Conservation (phyloP, 2,329 filamentous ascomycete genomes). For the Taxawa tesnikishii region DNA sequence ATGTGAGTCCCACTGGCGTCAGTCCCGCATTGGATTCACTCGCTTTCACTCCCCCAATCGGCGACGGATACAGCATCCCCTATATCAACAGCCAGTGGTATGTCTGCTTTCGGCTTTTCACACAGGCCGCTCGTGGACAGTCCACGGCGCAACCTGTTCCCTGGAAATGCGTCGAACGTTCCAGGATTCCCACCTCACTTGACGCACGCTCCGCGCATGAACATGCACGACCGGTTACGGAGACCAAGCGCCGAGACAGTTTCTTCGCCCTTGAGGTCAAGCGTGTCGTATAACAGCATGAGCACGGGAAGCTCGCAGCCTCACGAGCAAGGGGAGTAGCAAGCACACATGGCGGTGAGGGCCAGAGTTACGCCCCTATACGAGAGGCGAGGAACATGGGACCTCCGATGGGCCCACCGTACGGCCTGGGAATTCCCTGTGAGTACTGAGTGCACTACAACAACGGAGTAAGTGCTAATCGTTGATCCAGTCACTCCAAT, state of each 20-base stretch:
- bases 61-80: slow-evolving; percentile 35
- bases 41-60: slow-evolving; percentile 47
- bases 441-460: slow-evolving; percentile 11
- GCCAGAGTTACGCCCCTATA: slow-evolving; percentile 2
- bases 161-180: neutral
- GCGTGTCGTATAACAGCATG: slow-evolving; percentile 28
- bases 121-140: slow-evolving; percentile 9
- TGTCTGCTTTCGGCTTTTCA: slow-evolving; percentile 25
- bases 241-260: slow-evolving; percentile 29
- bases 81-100: slow-evolving; percentile 26
- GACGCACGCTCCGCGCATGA: slow-evolving; percentile 28
- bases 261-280: slow-evolving; percentile 31
- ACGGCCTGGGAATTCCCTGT: slow-evolving; percentile 21
- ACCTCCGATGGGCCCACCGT: slow-evolving; percentile 10
- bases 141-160: slow-evolving; percentile 4
- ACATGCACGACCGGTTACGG: slow-evolving; percentile 29
- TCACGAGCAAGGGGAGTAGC: neutral
- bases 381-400: slow-evolving; percentile 8
- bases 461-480: neutral
- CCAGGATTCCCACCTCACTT: neutral
- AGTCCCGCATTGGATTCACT: slow-evolving; percentile 57
- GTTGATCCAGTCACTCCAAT: neutral
- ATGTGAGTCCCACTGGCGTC: slow-evolving; percentile 45
- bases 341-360: neutral
- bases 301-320: slow-evolving; percentile 3